phyloP scores from a whole-genome alignment of 1,284 basidiomycete species.

The Volvariella surrecta region DNA sequence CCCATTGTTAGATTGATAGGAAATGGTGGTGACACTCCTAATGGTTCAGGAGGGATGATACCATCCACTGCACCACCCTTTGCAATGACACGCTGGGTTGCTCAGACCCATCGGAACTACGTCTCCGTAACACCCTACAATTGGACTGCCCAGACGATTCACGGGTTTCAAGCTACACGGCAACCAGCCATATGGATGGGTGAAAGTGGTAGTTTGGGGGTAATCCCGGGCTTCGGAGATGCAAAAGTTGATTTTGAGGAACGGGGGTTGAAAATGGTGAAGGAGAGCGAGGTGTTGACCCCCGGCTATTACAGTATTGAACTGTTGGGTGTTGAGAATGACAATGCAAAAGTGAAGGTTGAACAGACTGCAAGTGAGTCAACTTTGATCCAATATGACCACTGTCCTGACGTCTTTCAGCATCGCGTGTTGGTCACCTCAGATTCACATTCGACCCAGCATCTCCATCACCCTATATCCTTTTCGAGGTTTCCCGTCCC shows the following conservation, averaged over 20 bases:
- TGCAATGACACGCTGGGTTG: constrained; percentile 77
- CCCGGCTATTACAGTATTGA: constrained; percentile 64
- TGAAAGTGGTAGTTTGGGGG: constrained; percentile 59
- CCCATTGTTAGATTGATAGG: constrained; percentile 43
- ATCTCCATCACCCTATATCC: constrained; percentile 43
- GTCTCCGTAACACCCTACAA: constrained; percentile 78
- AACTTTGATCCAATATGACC: background rate
- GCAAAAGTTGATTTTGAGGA: constrained; percentile 49
- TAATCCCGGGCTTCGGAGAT: constrained; percentile 47
- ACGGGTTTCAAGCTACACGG: constrained; percentile 74
- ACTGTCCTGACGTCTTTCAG: constrained; percentile 24
- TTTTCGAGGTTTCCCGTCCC: constrained; percentile 64
- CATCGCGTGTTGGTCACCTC: constrained; percentile 72
- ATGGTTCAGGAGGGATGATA: constrained; percentile 65
- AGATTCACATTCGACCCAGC: constrained; percentile 53
- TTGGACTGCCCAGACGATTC: constrained; percentile 49
- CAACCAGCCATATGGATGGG: constrained; percentile 93
- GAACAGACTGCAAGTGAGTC: constrained; percentile 67
- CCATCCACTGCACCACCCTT: constrained; percentile 73
- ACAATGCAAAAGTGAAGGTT: constrained; percentile 42
- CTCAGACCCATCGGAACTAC: constrained; percentile 63
- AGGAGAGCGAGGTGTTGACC: constrained; percentile 52
- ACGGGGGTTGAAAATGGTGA: constrained; percentile 51
- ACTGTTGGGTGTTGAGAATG: constrained; percentile 33
- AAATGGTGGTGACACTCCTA: constrained; percentile 62